Conservation (phyloP, 1,284 basidiomycete species). For the Ceraceosorus guamensis region DNA sequence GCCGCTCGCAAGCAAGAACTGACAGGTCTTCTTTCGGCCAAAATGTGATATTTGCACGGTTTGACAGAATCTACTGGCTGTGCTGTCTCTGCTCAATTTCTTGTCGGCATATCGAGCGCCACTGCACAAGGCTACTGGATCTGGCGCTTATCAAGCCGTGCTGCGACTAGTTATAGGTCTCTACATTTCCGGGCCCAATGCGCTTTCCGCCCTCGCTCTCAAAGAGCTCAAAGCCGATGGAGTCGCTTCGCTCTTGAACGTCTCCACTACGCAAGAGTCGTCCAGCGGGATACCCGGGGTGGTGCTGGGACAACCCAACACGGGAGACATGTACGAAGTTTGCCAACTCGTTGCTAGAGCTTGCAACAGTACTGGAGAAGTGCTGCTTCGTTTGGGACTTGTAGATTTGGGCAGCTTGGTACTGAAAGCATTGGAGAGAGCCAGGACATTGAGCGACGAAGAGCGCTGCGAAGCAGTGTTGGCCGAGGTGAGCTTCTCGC, state of each 20-base stretch:
- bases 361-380: slow-evolving; percentile 65
- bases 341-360: slow-evolving; percentile 61
- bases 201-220: slow-evolving; percentile 18
- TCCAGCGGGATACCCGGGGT: slow-evolving; percentile 66
- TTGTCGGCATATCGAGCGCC: slow-evolving; percentile 29
- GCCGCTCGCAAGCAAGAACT: no score
- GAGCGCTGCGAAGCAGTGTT: slow-evolving; percentile 51
- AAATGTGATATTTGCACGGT: no score
- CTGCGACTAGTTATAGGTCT: slow-evolving; percentile 29
- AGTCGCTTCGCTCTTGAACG: slow-evolving; percentile 27
- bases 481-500: neutral
- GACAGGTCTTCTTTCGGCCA: no score
- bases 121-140: slow-evolving; percentile 28
- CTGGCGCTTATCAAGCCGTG: slow-evolving; percentile 34
- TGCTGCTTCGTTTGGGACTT: slow-evolving; percentile 60
- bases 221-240: slow-evolving; percentile 9
- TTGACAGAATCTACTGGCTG: slow-evolving; percentile 26
- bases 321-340: slow-evolving; percentile 66
- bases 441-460: slow-evolving; percentile 49
- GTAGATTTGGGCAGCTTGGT: slow-evolving; percentile 68
- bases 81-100: slow-evolving; percentile 36
- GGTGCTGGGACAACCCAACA: slow-evolving; percentile 62
- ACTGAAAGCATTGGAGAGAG: slow-evolving; percentile 59
- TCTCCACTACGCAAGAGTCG: slow-evolving; percentile 54
- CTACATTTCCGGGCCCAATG: slow-evolving; percentile 17